phyloP scores from a whole-genome alignment of 768 basidiomycete genomes.

The Agrocybe pediades region DNA sequence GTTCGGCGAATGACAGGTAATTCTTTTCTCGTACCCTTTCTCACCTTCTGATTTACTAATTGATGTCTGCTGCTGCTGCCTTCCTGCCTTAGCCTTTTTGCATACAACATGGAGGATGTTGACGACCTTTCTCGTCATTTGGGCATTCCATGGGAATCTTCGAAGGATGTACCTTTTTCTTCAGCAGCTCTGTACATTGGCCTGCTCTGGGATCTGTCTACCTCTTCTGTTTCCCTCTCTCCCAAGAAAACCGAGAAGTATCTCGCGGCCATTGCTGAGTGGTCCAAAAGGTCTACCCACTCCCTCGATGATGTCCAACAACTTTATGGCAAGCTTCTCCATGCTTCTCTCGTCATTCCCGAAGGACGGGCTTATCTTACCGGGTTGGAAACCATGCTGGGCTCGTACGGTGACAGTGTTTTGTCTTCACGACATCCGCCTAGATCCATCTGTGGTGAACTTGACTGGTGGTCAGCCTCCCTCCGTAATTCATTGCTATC shows the following conservation, averaged over 20 bases:
- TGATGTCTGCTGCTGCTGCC: no score
- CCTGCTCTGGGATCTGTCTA: conserved; percentile 22
- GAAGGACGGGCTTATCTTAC: conserved; percentile 41
- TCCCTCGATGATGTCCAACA: conserved; percentile 32
- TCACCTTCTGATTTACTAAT: no score
- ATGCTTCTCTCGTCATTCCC: conserved; percentile 28
- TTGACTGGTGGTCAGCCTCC: conserved; percentile 1
- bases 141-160: conserved; percentile 29
- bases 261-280: conserved; percentile 23
- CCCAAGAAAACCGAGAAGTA: conserved; percentile 23
- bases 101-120: conserved; percentile 31
- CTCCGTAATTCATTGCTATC: background rate
- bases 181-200: conserved; percentile 26
- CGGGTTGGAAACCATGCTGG: conserved; percentile 37
- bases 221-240: conserved; percentile 14
- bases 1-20: conserved; percentile 22
- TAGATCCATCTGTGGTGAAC: background rate
- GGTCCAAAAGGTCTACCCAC: conserved; percentile 24
- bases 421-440: conserved; percentile 25
- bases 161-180: no score
- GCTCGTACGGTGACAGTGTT: conserved; percentile 25
- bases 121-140: conserved; percentile 27
- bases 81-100: background rate
- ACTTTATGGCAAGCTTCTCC: conserved; percentile 42
- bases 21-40: no score